Evolutionary conservation across 2,329 filamentous ascomycete species (phyloP).

Genomic region (Acrocalymma vagum): DNA sequence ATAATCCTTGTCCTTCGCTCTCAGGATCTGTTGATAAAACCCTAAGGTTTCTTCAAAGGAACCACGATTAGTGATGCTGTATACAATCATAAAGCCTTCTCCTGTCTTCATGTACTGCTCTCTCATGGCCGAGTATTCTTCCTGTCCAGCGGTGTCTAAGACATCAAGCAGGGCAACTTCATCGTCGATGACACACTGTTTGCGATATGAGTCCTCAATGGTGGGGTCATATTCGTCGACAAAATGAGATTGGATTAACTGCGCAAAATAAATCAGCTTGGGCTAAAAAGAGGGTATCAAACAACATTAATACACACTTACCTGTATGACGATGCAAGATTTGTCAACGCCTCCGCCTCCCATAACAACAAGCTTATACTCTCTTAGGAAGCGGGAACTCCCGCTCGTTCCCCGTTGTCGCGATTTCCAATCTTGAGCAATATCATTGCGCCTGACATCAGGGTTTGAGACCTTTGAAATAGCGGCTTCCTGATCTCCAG

Average conservation of each 20-base stretch:
- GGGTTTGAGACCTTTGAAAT: too few relatives aligned
- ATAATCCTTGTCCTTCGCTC: constrained; percentile 97
- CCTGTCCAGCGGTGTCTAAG: constrained; percentile 92
- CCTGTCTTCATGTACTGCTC: constrained; percentile 98
- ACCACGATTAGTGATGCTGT: constrained; percentile 93
- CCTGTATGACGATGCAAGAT: constrained; percentile 93
- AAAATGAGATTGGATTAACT: constrained; percentile 73
- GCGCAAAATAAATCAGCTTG: constrained; percentile 42
- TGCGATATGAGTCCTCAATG: constrained; percentile 98
- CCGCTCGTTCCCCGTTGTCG: too few relatives aligned
- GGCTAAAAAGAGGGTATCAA: not conserved
- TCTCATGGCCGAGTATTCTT: constrained; percentile 97
- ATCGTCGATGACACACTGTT: constrained; percentile 96
- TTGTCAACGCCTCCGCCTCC: constrained; percentile 96
- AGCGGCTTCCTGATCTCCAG: too few relatives aligned
- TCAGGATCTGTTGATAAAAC: constrained; percentile 94
- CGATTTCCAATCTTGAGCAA: too few relatives aligned
- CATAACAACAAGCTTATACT: constrained; percentile 75
- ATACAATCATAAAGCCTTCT: constrained; percentile 93
- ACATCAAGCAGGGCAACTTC: constrained; percentile 94
- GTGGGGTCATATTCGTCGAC: constrained; percentile 98
- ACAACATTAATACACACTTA: constrained; percentile 14
- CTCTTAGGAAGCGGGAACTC: constrained; percentile 45
- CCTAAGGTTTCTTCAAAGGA: constrained; percentile 94
- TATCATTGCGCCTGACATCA: too few relatives aligned